These are phyloP conservation scores for Knufia petricola DNA, from an alignment of 2,329 filamentous ascomycete genomes.

Conservation along the genomic window DNA sequence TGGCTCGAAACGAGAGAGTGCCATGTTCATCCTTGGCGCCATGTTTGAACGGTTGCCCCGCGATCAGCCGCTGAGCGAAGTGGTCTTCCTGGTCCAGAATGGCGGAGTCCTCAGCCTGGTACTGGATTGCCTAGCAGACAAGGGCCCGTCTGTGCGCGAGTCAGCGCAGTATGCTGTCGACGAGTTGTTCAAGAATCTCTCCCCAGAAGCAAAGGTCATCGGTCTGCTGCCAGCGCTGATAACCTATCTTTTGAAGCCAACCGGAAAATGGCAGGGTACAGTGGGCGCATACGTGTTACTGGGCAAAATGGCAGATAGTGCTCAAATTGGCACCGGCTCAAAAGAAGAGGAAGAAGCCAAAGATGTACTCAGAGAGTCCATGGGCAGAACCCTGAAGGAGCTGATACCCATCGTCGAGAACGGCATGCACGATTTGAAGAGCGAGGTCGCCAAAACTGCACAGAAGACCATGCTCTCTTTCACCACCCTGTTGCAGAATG, in stretches of 20 bases:
- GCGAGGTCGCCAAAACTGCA: conserved; percentile 76
- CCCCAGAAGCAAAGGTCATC: conserved; percentile 70
- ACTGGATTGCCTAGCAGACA: conserved; percentile 81
- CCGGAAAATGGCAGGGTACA: conserved; percentile 95
- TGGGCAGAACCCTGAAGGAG: conserved; percentile 77
- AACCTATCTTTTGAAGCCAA: conserved; percentile 68
- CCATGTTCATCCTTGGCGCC: conserved; percentile 89
- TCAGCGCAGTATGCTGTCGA: conserved; percentile 91
- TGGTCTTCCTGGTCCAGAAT: conserved; percentile 72
- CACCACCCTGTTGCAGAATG: conserved; percentile 84
- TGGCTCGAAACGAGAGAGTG: conserved; percentile 71
- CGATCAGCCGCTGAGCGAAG: conserved; percentile 67
- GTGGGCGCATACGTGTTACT: conserved; percentile 77
- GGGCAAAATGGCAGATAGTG: conserved; percentile 90
- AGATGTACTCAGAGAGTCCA: conserved; percentile 77
- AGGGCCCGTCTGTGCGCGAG: conserved; percentile 78
- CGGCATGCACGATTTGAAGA: conserved; percentile 94
- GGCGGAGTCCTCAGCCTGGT: conserved; percentile 61
- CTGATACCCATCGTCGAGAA: conserved; percentile 85
- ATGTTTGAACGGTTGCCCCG: conserved; percentile 82
- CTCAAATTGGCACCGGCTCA: conserved; percentile 72
- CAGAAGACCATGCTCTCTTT: conserved; percentile 83
- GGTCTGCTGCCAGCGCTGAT: conserved; percentile 69
- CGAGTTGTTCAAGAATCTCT: conserved; percentile 69
- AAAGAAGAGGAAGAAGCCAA: conserved; percentile 80